phyloP scores from a whole-genome alignment of 106 monocot genomes.

The Ottelia alismoides region DNA sequence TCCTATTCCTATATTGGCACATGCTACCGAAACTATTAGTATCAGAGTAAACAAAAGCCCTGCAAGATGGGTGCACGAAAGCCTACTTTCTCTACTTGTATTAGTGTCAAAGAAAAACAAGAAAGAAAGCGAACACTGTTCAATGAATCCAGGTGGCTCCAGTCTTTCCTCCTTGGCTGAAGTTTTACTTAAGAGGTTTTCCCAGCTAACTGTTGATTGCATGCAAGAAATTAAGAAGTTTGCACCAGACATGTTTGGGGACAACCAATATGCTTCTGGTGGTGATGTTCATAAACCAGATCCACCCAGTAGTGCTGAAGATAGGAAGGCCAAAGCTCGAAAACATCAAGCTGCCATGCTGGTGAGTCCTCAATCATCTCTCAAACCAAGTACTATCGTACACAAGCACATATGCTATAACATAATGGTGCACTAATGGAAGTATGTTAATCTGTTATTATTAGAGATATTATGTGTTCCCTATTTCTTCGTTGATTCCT shows the following conservation, averaged over 20 bases:
- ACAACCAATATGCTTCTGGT: slow-evolving; percentile 8
- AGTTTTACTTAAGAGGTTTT: slow-evolving; percentile 65
- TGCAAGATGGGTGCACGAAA: slow-evolving; percentile 33
- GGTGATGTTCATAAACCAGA: slow-evolving; percentile 6
- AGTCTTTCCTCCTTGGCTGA: slow-evolving; percentile 57
- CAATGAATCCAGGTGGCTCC: slow-evolving; percentile 38
- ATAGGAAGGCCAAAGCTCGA: slow-evolving; percentile 55
- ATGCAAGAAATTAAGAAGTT: slow-evolving; percentile 37
- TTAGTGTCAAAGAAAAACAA: slow-evolving; percentile 55
- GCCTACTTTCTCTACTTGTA: slow-evolving; percentile 63
- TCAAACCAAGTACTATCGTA: too few relatives aligned
- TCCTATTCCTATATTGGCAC: slow-evolving; percentile 29
- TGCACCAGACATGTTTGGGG: slow-evolving; percentile 42
- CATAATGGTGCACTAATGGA: too few relatives aligned
- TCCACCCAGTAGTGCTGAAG: slow-evolving; percentile 26
- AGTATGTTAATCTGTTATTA: too few relatives aligned
- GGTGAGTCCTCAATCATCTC: slow-evolving; percentile 42
- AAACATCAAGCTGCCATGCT: slow-evolving; percentile 81
- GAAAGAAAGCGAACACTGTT: slow-evolving; percentile 28
- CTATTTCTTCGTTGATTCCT: too few relatives aligned
- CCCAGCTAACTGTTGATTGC: slow-evolving; percentile 39
- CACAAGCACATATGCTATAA: too few relatives aligned
- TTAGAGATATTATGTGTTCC: too few relatives aligned
- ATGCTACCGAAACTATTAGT: slow-evolving; percentile 45
- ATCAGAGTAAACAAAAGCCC: slow-evolving; percentile 12